phyloP scores from a whole-genome alignment of 75 land plant genomes.

The Pseudotsuga menziesii region DNA sequence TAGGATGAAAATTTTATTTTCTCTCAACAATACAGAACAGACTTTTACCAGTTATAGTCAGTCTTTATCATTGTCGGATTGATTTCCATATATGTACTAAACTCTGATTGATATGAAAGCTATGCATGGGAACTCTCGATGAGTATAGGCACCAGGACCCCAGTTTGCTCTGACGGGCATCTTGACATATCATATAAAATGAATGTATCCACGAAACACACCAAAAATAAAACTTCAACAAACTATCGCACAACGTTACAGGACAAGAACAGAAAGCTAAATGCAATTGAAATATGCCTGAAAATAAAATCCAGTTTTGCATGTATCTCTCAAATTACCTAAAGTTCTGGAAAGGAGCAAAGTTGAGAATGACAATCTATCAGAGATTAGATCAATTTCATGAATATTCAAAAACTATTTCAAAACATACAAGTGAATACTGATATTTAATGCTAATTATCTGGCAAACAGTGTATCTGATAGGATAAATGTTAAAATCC shows the following conservation, averaged over 20 bases:
- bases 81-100: neutral
- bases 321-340: too few species aligned
- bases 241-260: too few species aligned
- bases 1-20: neutral
- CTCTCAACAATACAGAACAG: neutral
- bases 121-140: neutral
- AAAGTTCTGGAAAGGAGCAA: neutral
- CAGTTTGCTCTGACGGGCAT: neutral
- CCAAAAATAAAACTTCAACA: neutral
- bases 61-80: neutral
- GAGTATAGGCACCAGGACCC: neutral
- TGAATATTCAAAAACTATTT: too few species aligned
- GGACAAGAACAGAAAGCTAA: neutral
- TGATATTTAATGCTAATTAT: too few species aligned
- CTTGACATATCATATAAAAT: neutral
- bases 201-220: neutral
- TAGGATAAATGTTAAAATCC: neutral
- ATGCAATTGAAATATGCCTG: neutral
- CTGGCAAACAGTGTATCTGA: too few species aligned
- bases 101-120: neutral
- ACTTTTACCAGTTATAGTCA: neutral
- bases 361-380: neutral
- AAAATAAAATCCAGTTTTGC: neutral
- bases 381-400: neutral
- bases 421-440: too few species aligned